Evolutionary conservation across 345 rosid genomes (phyloP).

Genomic region (Populus euphratica): DNA sequence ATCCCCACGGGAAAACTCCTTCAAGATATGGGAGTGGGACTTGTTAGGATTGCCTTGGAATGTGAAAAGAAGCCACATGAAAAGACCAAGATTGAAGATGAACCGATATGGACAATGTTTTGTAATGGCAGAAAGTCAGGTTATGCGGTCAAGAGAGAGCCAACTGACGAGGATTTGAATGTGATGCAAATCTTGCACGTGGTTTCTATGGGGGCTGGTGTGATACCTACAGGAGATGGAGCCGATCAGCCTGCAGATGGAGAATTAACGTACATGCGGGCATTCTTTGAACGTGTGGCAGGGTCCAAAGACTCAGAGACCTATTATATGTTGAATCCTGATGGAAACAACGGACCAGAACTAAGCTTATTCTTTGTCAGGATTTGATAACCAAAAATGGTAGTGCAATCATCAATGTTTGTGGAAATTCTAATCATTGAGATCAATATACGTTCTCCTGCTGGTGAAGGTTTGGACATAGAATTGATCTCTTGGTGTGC

Average conservation of each 20-base stretch:
- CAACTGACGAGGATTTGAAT: conserved; percentile 65
- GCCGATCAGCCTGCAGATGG: conserved; percentile 44
- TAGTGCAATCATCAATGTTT: background rate
- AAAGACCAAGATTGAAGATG: conserved; percentile 58
- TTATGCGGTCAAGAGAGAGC: conserved; percentile 70
- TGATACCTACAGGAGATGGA: conserved; percentile 43
- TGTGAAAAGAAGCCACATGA: conserved; percentile 62
- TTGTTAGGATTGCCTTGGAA: conserved; percentile 73
- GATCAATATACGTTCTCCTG: background rate
- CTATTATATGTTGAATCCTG: conserved; percentile 78
- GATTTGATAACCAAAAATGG: conserved; percentile 22
- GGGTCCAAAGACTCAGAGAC: conserved; percentile 89
- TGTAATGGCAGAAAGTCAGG: conserved; percentile 72
- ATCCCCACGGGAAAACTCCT: conserved; percentile 72
- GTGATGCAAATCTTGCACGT: conserved; percentile 76
- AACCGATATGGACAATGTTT: conserved; percentile 73
- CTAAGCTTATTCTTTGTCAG: conserved; percentile 62
- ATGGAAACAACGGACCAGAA: conserved; percentile 72
- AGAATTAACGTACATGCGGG: conserved; percentile 71
- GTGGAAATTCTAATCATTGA: background rate
- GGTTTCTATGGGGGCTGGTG: conserved; percentile 79
- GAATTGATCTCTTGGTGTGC: background rate
- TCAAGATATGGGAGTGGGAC: conserved; percentile 68
- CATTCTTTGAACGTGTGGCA: conserved; percentile 69
- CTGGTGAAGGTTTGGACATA: background rate